Conservation (phyloP, 164 flowering plant genomes). For the Tetrastigma voinierianum region DNA sequence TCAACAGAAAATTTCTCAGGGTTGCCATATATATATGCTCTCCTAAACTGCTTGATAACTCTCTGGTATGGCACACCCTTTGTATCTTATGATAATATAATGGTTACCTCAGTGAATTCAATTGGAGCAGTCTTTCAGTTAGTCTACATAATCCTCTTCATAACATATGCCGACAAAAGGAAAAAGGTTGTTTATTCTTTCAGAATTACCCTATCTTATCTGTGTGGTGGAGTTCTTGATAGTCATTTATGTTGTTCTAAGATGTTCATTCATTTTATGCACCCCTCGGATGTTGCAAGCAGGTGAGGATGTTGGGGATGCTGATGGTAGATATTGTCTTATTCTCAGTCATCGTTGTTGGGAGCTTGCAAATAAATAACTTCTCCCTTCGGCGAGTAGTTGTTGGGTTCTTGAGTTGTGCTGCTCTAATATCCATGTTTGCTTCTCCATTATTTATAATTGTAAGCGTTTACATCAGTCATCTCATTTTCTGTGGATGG, state of each 20-base stretch:
- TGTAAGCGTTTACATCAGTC: constrained; percentile 26
- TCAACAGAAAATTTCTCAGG: constrained; percentile 89
- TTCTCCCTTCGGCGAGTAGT: constrained; percentile 19
- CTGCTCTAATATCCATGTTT: constrained; percentile 63
- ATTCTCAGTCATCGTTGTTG: constrained; percentile 32
- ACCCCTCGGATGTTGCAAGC: constrained; percentile 2
- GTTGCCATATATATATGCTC: constrained; percentile 77
- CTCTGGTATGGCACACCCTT: constrained; percentile 68
- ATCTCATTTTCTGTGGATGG: neutral
- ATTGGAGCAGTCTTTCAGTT: constrained; percentile 58
- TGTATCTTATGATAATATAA: constrained; percentile 35
- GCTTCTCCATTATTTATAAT: constrained; percentile 68
- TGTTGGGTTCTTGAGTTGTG: constrained; percentile 47
- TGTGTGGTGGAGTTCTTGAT: neutral
- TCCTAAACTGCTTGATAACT: constrained; percentile 68
- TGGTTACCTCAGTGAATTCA: constrained; percentile 54
- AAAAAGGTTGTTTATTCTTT: constrained; percentile 33
- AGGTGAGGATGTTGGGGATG: constrained; percentile 46
- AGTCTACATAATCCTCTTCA: constrained; percentile 47
- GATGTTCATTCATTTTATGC: neutral
- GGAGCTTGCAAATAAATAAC: constrained; percentile 40
- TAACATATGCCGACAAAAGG: constrained; percentile 32
- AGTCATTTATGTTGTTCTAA: constrained; percentile 1
- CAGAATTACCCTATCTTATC: neutral
- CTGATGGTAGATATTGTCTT: constrained; percentile 31